Conservation (phyloP, 805 yeast genomes). For the Ogataea paraovalis region DNA sequence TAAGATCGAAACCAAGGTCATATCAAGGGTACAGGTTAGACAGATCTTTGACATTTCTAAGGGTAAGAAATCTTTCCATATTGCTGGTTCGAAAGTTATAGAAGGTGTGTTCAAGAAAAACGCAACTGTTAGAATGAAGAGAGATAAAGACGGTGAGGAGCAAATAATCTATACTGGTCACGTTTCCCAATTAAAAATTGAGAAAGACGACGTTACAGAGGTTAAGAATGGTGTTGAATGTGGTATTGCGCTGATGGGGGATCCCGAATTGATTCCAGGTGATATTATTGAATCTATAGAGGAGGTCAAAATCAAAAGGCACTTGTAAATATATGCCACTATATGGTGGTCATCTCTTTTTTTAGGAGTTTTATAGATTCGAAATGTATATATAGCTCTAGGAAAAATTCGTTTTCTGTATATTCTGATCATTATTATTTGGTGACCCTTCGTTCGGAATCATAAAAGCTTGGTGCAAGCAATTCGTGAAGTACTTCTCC, state of each 20-base stretch:
- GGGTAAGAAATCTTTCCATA: slow-evolving; percentile 46
- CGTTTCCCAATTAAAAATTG: slow-evolving; percentile 71
- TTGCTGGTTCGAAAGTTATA: slow-evolving; percentile 85
- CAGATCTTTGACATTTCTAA: slow-evolving; percentile 70
- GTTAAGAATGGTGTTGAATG: slow-evolving; percentile 87
- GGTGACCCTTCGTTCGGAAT: slow-evolving; percentile 11
- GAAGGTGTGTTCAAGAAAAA: slow-evolving; percentile 64
- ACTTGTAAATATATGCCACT: slow-evolving; percentile 5
- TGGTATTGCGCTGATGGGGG: slow-evolving; percentile 65
- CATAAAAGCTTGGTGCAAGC: slow-evolving; percentile 11
- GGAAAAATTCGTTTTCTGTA: background rate
- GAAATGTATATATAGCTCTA: background rate
- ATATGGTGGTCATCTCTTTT: background rate
- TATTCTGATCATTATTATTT: background rate
- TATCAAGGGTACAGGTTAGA: slow-evolving; percentile 65
- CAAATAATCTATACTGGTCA: slow-evolving; percentile 30
- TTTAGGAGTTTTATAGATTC: background rate
- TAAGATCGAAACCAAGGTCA: slow-evolving; percentile 56
- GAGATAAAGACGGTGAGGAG: slow-evolving; percentile 46
- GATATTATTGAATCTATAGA: slow-evolving; percentile 75
- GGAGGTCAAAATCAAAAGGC: slow-evolving; percentile 52
- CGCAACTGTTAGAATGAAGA: slow-evolving; percentile 36
- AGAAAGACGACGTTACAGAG: slow-evolving; percentile 72
- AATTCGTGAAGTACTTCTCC: slow-evolving; percentile 3
- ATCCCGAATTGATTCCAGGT: slow-evolving; percentile 42